phyloP scores from a whole-genome alignment of 768 basidiomycete species.

The Naganishia antarctica region DNA sequence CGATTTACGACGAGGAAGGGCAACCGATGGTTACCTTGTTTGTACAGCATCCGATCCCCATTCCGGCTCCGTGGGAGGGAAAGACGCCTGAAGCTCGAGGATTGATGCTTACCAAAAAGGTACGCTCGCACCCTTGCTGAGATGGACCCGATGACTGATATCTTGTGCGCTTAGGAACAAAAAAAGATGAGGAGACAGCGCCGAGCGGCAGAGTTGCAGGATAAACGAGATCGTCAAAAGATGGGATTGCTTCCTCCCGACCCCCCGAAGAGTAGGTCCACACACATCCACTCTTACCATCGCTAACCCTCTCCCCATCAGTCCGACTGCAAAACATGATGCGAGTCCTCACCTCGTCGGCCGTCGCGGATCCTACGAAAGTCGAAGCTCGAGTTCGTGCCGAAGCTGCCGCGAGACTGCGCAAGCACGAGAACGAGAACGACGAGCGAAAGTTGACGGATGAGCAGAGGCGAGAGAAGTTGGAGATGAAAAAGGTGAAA shows the following conservation, averaged over 20 bases:
- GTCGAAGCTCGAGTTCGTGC: conserved; percentile 91
- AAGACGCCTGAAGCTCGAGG: conserved; percentile 72
- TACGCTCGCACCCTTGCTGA: too few relatives aligned
- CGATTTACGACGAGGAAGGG: conserved; percentile 54
- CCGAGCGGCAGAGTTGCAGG: conserved; percentile 80
- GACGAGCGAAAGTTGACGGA: conserved; percentile 83
- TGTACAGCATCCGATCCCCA: conserved; percentile 94
- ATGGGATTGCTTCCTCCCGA: conserved; percentile 96
- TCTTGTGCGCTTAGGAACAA: conserved; percentile 60
- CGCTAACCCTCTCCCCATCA: conserved; percentile 42
- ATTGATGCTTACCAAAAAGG: conserved; percentile 89
- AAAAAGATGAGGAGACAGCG: conserved; percentile 95
- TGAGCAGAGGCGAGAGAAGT: conserved; percentile 81
- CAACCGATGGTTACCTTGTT: conserved; percentile 80
- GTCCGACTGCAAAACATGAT: conserved; percentile 93
- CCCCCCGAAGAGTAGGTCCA: conserved; percentile 73
- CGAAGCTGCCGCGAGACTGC: conserved; percentile 84
- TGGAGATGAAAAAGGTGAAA: conserved; percentile 75
- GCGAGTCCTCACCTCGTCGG: conserved; percentile 94
- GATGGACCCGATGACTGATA: not conserved
- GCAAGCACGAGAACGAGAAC: conserved; percentile 90
- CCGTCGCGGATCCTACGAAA: conserved; percentile 93
- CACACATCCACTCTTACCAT: not conserved
- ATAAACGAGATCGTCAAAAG: conserved; percentile 86
- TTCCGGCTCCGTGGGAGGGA: conserved; percentile 84